Evolutionary conservation across 176 grass and related monocot species (phyloP), one percentile per base, ranked within the genome.

Genomic region (Triticum dicoccoides): DNA sequence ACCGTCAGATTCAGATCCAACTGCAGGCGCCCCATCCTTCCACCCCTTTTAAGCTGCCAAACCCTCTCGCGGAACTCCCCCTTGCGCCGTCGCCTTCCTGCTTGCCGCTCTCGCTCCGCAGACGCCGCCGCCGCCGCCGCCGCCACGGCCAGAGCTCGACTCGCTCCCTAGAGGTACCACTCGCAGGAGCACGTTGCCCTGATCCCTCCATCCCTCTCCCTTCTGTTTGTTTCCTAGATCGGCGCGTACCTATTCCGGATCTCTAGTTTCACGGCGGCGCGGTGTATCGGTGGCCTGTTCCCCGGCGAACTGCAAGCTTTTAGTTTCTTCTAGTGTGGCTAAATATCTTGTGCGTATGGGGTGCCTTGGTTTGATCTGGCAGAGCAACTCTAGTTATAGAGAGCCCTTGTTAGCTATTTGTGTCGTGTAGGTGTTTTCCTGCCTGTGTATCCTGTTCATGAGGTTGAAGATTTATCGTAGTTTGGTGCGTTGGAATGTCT

Each of bases 1-100:
- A 54, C 78, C 59, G 78, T 87, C 29, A 3, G 85, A 82, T 81
- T 0, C 9, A 65, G 21, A 81, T 87, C 78, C 85, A 81, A 81
- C 21, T 1, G 68, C 41, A 12, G 9, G 21, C 0, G 25, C 25
- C 58, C 69, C 1, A 61, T 65, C 69, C 69, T 10, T 45, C 41
- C 2, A 11, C 4, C 39, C n/a, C 3, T 24, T 87, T 64, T 73
- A 66, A 87, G 9, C 21, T 5, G 21, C 45, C 59, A 24, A 13
- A 20, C 41, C 42, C 21, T 52, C 41, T 2, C 30, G 14, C 13
- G 39, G 67, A 87, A 13, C 80, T 13, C 38, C 85, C 44, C 44
- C 39, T 11, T 72, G 85, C 69, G 69, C 85, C 69, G 78, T 64
- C 69, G 23, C 27, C 58, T 56, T 82, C 78, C 30, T 66, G 56